Conservation (phyloP, 2,329 filamentous ascomycete species). For the Chaetomiaceae sp. region DNA sequence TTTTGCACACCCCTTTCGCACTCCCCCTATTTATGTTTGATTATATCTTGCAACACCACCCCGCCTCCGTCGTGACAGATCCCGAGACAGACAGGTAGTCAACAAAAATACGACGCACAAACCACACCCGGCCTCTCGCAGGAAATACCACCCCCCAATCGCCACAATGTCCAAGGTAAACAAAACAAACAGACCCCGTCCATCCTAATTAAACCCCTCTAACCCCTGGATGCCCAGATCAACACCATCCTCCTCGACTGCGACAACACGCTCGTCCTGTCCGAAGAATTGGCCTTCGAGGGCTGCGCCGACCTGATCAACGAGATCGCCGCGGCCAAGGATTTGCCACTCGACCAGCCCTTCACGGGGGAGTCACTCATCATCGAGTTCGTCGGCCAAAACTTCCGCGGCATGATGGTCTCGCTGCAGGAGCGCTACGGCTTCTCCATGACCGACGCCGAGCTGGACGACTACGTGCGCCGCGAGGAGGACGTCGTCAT, state of each 20-base stretch:
- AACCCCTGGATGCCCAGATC: slow-evolving; percentile 42
- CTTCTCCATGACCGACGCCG: slow-evolving; percentile 63
- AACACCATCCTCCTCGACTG: slow-evolving; percentile 70
- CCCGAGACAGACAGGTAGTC: too few species aligned
- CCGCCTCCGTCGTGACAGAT: too few species aligned
- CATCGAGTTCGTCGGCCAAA: slow-evolving; percentile 84
- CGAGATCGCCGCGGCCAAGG: slow-evolving; percentile 67
- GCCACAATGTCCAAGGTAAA: slow-evolving; percentile 21
- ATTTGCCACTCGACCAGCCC: slow-evolving; percentile 50
- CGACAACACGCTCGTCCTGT: slow-evolving; percentile 91
- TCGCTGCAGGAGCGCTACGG: slow-evolving; percentile 70
- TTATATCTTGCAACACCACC: too few species aligned
- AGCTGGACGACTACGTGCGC: slow-evolving; percentile 69
- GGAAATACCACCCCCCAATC: too few species aligned
- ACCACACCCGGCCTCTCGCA: too few species aligned
- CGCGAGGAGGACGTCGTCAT: slow-evolving; percentile 81
- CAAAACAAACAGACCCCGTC: neutral
- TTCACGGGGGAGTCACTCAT: slow-evolving; percentile 79
- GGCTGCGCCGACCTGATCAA: slow-evolving; percentile 87
- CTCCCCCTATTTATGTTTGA: too few species aligned
- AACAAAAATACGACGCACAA: neutral
- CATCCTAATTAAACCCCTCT: neutral
- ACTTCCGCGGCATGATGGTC: slow-evolving; percentile 88
- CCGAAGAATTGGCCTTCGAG: slow-evolving; percentile 85
- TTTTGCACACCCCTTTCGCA: too few species aligned